A percentile compares a stretch with the other conserved stretches of the same genome.
These are phyloP conservation scores for Ormosia emarginata DNA, from an alignment of 306 rosid genomes.

Conservation along the genomic window DNA sequence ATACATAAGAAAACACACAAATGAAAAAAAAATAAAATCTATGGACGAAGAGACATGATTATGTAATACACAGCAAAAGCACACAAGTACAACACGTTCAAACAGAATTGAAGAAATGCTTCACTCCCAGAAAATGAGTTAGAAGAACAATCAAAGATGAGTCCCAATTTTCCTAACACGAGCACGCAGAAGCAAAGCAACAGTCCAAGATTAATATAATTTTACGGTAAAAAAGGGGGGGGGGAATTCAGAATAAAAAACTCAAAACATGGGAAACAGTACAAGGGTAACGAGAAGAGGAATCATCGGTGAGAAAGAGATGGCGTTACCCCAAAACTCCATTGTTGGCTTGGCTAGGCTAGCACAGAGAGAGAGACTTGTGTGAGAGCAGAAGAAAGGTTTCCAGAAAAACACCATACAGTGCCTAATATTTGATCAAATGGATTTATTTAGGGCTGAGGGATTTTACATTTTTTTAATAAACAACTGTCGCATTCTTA, in stretches of 20 bases:
- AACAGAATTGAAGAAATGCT: background rate
- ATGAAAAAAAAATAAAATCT: background rate
- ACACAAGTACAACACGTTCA: background rate
- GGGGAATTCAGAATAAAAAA: background rate
- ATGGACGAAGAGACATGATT: background rate
- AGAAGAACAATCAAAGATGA: background rate
- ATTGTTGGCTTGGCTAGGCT: slow-evolving; percentile 9
- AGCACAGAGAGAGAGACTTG: background rate
- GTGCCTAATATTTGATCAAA: background rate
- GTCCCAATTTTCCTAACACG: too few relatives aligned
- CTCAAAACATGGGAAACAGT: background rate
- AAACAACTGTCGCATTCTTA: too few relatives aligned
- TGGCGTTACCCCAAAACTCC: slow-evolving; percentile 54
- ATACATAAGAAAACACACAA: background rate
- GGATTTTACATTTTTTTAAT: too few relatives aligned
- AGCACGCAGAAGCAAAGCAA: background rate
- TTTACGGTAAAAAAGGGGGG: background rate
- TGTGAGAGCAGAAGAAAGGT: background rate
- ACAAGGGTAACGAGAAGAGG: background rate
- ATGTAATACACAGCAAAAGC: background rate
- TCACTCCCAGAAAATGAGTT: background rate
- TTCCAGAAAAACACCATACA: background rate
- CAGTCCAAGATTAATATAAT: background rate
- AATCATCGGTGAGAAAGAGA: background rate
- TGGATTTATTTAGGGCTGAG: background rate